Base-by-base conservation (phyloP, 129 eudicot species). In the Chrysanthemum lavandulifolium region DNA sequence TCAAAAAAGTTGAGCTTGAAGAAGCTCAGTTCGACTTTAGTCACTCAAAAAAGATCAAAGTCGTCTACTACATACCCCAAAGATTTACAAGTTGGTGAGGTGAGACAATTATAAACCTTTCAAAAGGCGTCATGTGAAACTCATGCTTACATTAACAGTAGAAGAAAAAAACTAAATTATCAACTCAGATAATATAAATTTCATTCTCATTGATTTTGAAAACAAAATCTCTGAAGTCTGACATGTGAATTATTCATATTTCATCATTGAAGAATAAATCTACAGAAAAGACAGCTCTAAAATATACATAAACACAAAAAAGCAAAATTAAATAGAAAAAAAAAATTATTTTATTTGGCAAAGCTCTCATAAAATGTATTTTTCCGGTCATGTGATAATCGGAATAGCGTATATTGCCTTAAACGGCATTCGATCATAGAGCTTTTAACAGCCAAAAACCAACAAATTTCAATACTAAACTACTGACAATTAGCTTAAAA, bases 321-420 rank as follows among this genome's bases (percentile, higher is more conserved):
- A 56, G 7, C 25, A 8, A 4, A 14, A 1, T 1, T 5, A 27
- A 63, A n/a, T 23, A 23, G n/a, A 65, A 4, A 10, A 4, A 7
- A 52, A 5, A 13, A 27, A 2, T 52, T 0, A 52, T 0, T 10
- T 7, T 6, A 62, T 6, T 11, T 3, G 4, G 2, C 69, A 21
- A 18, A 80, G 88, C 86, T 84, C 91, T 81, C 91, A 86, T 78
- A 58, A 9, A 23, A 33, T 15, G 31, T 49, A 6, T 2, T 47
- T 78, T 8, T 86, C 81, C 54, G 36, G 49, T 81, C 88, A 84
- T 77, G 52, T 16, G 36, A 9, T 14, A 48, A 70, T 86, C 87
- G 65, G 91, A 76, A 89, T 86, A 86, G 91, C 91, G 91, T 89
- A 89, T 86, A 89, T 81, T 74, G 86, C 91, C 89, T 31, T 45